Base-by-base conservation (phyloP, 768 basidiomycete genomes). In the Trametes elegans region DNA sequence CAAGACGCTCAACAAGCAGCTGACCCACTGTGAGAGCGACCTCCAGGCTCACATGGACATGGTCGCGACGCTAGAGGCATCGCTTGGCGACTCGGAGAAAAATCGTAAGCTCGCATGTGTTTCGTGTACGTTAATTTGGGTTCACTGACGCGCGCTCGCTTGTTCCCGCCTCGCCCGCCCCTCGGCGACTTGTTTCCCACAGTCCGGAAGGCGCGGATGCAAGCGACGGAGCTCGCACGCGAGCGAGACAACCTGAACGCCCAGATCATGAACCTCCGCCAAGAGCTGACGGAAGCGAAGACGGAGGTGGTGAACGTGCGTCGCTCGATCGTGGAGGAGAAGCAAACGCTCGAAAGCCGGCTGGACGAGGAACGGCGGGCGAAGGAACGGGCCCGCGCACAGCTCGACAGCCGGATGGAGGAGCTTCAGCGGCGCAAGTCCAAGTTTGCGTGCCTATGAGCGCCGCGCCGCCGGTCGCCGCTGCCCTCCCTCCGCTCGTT, bases 171-270 rank as follows among this genome's bases (percentile, higher is more conserved):
- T 6, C 49, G 29, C 18, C 21, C 14, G 21, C 10, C 39, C 3
- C n/a, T 32, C 40, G 49, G 49, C 39, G 38, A 41, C 39, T 50
- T 40, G 50, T 24, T 47, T 38, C 28, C 27, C 51, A 29, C 64
- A 93, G 90, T 96, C 51, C 90, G 94, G 57, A 96, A 96, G 72
- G 88, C 93, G 6, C 90, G 93, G 32, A 87, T 93, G 84, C 93
- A 95, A 68, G 90, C 92, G 18, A 92, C 89, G 51, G 93, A 96
- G 66, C 73, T 94, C 34, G 88, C 88, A 9, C 81, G 88, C 45
- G 93, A 96, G 70, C 84, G 93, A 40, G 93, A 95, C 70, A 78
- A 79, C 34, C 75, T 90, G 51, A 85, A 74, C 55, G 64, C 70
- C 39, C 85, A 90, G 70, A 71, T 89, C 53, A 84, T 86, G 29